Conservation (phyloP, 805 yeast species). For the Wickerhamomyces subpelliculosus region DNA sequence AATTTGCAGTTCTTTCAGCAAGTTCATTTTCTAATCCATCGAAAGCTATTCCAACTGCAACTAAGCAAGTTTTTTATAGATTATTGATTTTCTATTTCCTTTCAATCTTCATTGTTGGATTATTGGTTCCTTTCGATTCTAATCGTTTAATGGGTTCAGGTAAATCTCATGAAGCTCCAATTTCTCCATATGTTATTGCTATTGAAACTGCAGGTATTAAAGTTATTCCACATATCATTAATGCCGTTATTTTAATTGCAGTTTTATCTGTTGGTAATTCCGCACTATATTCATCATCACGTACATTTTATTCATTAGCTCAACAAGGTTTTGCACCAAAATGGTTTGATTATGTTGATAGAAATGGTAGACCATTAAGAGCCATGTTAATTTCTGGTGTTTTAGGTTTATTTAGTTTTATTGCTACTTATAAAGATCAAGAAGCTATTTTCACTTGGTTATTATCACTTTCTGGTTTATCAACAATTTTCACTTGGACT, state of each 20-base stretch:
- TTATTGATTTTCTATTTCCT: slow-evolving; percentile 41
- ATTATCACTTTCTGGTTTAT: slow-evolving; percentile 52
- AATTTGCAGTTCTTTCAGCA: slow-evolving; percentile 48
- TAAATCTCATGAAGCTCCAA: slow-evolving; percentile 31
- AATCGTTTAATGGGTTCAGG: slow-evolving; percentile 36
- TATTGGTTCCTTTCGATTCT: slow-evolving; percentile 45
- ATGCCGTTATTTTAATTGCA: slow-evolving; percentile 57
- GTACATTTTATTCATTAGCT: slow-evolving; percentile 49
- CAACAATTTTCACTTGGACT: slow-evolving; percentile 58
- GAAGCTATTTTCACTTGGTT: slow-evolving; percentile 59
- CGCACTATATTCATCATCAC: slow-evolving; percentile 40
- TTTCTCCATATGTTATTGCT: slow-evolving; percentile 70
- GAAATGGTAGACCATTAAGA: slow-evolving; percentile 51
- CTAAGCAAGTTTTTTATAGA: slow-evolving; percentile 51
- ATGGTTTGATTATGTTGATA: slow-evolving; percentile 43
- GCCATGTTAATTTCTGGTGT: slow-evolving; percentile 43
- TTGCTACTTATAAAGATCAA: slow-evolving; percentile 54
- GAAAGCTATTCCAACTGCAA: slow-evolving; percentile 49
- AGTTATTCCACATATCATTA: slow-evolving; percentile 55
- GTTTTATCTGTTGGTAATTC: slow-evolving; percentile 55
- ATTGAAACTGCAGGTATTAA: slow-evolving; percentile 46
- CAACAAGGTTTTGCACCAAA: slow-evolving; percentile 57
- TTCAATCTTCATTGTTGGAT: slow-evolving; percentile 41
- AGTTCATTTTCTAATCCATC: slow-evolving; percentile 49
- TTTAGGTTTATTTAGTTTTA: slow-evolving; percentile 54